Base-by-base conservation (phyloP, 257 asterid genomes). In the Anisodus tanguticus region DNA sequence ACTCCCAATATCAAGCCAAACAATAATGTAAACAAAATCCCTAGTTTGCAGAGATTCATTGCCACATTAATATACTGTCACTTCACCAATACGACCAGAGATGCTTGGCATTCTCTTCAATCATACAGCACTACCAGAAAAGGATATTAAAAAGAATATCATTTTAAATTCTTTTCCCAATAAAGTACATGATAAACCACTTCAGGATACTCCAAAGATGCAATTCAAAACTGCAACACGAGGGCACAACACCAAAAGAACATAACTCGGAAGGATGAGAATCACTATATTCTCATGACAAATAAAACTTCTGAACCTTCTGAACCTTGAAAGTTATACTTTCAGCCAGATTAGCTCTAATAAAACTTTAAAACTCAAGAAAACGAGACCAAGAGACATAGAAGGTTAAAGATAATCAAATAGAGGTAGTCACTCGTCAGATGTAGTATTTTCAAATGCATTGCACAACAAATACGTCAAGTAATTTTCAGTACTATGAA, bases 251-350 rank as follows among this genome's bases (percentile, higher is more conserved):
- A 31, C 22, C 43, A 4, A 74, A 17, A 19, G 60, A 74, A 49
- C 60, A 74, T 47, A 49, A 9, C 81, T 22, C 51, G 16, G 8
- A 26, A 76, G 81, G 63, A 76, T 13, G 45, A 51, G 43, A 76
- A 49, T 76, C 81, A 76, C n/a, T 9, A 76, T 31, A 76, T 26
- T 76, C 62, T 22, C 62, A 26, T 51, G 81, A 51, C 22, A 51
- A 76, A 22, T 59, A 76, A 76, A 4, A 41, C 45, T 41, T 41
- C 35, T 4, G 45, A 6, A 31, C 35, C 35, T 31, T 31, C 35
- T 31, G 1, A 31, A 31, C 35, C 35, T 62, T 31, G 43, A 76
- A 22, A 51, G 12, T 22, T 49, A 12, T 22, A 13, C 81, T 72
- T 47, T 4, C 22, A 76, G 10, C 26, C 45, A 31, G 26, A 49